Conservation (phyloP, 495 filamentous ascomycete genomes). For the Tuber magnatum region DNA sequence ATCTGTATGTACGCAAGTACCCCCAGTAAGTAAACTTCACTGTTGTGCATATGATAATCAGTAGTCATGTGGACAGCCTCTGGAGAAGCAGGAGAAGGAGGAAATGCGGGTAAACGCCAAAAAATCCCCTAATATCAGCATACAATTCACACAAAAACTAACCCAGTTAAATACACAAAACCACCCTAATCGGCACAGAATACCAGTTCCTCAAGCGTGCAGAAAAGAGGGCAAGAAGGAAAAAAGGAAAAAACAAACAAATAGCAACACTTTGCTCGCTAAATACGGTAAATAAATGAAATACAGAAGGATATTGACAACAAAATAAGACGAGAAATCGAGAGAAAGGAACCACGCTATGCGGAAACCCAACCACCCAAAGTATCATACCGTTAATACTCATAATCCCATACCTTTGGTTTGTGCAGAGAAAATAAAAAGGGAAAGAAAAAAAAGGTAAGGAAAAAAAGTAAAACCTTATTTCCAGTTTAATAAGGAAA, state of each 20-base stretch:
- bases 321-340: conserved; percentile 15
- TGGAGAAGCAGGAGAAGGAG: not conserved
- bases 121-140: not conserved
- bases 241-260: conserved; percentile 27
- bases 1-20: not conserved
- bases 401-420: conserved; percentile 42
- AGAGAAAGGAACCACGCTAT: conserved; percentile 43
- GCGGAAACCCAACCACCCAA: conserved; percentile 47
- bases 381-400: conserved; percentile 47
- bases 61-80: not conserved
- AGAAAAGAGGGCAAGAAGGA: conserved; percentile 9
- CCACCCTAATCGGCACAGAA: not conserved
- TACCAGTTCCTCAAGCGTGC: not conserved
- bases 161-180: not conserved
- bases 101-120: not conserved
- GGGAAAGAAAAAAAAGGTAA: not conserved
- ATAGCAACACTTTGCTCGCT: conserved; percentile 1
- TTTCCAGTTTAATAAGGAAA: conserved; percentile 11
- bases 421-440: conserved; percentile 39
- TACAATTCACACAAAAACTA: conserved; percentile 1
- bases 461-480: not conserved
- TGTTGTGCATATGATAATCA: not conserved
- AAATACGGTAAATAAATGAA: conserved; percentile 31
- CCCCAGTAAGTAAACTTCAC: not conserved
- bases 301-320: not conserved